Evolutionary conservation across 75 land plant genomes (phyloP).

Genomic region (Cunninghamia lanceolata): DNA sequence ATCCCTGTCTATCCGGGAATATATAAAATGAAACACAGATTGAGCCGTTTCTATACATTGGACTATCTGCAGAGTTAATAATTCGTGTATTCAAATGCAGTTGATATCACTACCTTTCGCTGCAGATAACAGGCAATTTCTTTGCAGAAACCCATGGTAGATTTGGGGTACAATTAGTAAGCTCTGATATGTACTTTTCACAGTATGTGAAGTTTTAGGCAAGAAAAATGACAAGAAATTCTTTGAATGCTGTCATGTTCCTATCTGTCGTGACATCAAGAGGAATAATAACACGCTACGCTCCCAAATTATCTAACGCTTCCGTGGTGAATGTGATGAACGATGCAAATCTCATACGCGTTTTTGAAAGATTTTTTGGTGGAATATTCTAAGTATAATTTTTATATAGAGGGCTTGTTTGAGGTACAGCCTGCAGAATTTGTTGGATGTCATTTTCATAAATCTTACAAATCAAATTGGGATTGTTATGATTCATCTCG

Average conservation of each 20-base stretch:
- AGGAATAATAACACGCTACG: neutral
- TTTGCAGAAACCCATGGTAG: neutral
- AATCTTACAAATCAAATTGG: neutral
- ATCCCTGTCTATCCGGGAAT: neutral
- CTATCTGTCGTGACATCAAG: neutral
- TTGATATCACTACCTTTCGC: neutral
- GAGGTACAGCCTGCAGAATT: too few relatives aligned
- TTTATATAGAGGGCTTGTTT: neutral
- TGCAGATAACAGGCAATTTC: neutral
- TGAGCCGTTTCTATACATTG: neutral
- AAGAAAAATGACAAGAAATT: neutral
- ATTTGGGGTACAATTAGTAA: neutral
- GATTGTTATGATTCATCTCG: neutral
- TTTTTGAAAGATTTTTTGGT: neutral
- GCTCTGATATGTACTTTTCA: neutral
- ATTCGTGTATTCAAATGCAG: neutral
- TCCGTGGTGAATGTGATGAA: neutral
- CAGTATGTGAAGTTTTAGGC: neutral
- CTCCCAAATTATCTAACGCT: neutral
- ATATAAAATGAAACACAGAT: neutral
- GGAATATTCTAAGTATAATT: neutral
- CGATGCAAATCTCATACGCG: neutral
- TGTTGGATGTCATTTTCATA: neutral
- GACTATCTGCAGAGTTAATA: too few relatives aligned
- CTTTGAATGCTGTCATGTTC: neutral